Evolutionary conservation across 2,329 filamentous ascomycete genomes (phyloP), one percentile per base, ranked within the genome.

Genomic region (Fonsecaea pugnacius): DNA sequence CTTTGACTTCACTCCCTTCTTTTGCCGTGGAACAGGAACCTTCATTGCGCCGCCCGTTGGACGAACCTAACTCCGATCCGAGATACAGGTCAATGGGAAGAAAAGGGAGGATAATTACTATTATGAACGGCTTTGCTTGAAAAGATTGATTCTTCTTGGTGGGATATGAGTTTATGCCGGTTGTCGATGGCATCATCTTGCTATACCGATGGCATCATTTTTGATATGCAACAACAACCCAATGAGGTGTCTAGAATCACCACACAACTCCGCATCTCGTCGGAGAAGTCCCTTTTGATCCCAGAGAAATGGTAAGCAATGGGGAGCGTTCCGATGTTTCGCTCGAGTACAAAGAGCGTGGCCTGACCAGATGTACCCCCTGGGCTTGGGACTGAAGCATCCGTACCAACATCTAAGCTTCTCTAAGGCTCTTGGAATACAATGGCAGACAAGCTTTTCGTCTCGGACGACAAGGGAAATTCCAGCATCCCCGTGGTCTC

Each of bases 231-330:
- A n/a, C 24, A 4, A 35, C 57, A 40, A 46, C 38, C 58, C 58
- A 60, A 60, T 60, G 58, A 50, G 48, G 40, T 24, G 48, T 33
- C 46, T 48, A 10, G 43, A 40, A 36, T 8, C 57, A n/a, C 7
- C 32, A 35, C 10, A 33, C 35, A 16, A 43, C 58, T 60, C 58
- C 58, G 58, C 58, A 60, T 46, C 50, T 35, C 16, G 18, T 54
- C 58, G 48, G 58, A 60, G 58, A 54, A 53, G 56, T 38, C 48
- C 58, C 48, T 54, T 35, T 51, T 50, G 18, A 40, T 46, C 18
- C 7, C 38, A 16, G 2, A 48, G 24, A 32, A 58, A 33, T 50
- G 46, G 57, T 52, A 40, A 18, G 30, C 32, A 40, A 58, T 27
- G 48, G 7, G 57, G 18, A 16, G 30, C 12, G 21, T 51, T 52